phyloP scores from a whole-genome alignment of 768 basidiomycete genomes.

The Agrocybe chaxingu region DNA sequence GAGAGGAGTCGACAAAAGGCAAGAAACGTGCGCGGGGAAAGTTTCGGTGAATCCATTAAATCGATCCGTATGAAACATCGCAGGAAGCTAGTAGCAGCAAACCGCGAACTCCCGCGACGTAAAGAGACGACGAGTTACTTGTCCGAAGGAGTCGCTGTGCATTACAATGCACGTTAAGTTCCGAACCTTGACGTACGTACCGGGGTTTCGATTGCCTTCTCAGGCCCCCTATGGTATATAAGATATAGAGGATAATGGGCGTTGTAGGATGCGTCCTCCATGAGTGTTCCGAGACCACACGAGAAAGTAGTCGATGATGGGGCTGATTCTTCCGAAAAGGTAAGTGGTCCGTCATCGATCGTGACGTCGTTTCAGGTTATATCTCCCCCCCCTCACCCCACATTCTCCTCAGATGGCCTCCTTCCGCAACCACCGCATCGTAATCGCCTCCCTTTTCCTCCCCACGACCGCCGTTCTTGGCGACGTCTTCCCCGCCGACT shows the following conservation, averaged over 20 bases:
- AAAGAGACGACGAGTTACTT: too few species aligned
- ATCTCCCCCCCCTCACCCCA: background rate
- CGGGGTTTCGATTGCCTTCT: too few species aligned
- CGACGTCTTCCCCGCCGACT: constrained; percentile 51
- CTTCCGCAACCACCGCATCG: constrained; percentile 66
- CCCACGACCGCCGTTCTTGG: constrained; percentile 69
- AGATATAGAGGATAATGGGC: too few species aligned
- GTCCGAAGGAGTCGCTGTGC: too few species aligned
- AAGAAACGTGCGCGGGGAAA: constrained; percentile 2
- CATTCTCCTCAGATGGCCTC: constrained; percentile 49
- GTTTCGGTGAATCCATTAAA: background rate
- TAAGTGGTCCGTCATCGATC: constrained; percentile 15
- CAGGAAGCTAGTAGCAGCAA: background rate
- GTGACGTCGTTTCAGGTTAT: constrained; percentile 15
- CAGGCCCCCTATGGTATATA: too few species aligned
- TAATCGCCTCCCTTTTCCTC: constrained; percentile 84
- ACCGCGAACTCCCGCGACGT: too few species aligned
- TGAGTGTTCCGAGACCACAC: constrained; percentile 5
- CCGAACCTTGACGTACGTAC: too few species aligned
- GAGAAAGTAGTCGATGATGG: constrained; percentile 1
- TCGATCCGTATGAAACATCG: background rate
- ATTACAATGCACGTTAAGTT: too few species aligned
- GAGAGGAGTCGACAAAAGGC: too few species aligned
- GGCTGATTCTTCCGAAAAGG: constrained; percentile 6
- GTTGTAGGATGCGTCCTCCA: too few species aligned